Conservation (phyloP, 2,329 filamentous ascomycete genomes). For the Aspergillus pseudoviridinutans region DNA sequence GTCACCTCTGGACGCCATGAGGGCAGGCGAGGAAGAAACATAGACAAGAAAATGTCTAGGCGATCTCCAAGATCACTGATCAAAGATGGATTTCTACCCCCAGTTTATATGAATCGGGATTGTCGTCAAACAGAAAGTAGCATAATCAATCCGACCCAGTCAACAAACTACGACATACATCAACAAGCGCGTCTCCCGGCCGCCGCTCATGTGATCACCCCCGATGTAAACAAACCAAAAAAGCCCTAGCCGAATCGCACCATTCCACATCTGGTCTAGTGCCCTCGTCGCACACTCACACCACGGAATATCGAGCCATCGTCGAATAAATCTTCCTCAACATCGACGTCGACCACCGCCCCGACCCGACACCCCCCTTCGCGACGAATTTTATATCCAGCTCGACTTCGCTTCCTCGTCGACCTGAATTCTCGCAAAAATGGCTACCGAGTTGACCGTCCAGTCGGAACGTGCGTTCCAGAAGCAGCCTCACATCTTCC, state of each 20-base stretch:
- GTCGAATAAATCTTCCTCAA: slow-evolving; percentile 39
- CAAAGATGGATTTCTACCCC: background rate
- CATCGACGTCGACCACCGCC: slow-evolving; percentile 37
- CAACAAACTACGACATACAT: slow-evolving; percentile 4
- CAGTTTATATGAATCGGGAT: background rate
- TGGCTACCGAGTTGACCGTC: slow-evolving; percentile 98
- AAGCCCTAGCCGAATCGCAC: slow-evolving; percentile 40
- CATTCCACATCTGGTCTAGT: slow-evolving; percentile 31
- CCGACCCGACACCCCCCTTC: slow-evolving; percentile 28
- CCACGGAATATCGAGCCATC: slow-evolving; percentile 33
- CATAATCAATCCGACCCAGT: background rate
- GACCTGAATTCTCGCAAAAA: slow-evolving; percentile 59
- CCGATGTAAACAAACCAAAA: slow-evolving; percentile 41
- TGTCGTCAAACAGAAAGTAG: background rate
- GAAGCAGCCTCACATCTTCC: slow-evolving; percentile 99
- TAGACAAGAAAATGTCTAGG: slow-evolving; percentile 4
- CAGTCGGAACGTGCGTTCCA: slow-evolving; percentile 99
- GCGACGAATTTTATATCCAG: slow-evolving; percentile 30
- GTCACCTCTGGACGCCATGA: slow-evolving; percentile 35
- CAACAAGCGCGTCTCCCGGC: slow-evolving; percentile 26
- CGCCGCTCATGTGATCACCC: slow-evolving; percentile 26
- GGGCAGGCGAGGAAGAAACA: slow-evolving; percentile 8
- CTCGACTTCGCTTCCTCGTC: slow-evolving; percentile 40
- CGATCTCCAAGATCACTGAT: background rate
- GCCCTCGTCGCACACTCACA: slow-evolving; percentile 31